Percentiles rank a stretch among this genome's conserved stretches.
Evolutionary conservation across 2,329 filamentous ascomycete genomes (phyloP).

Genomic region (Nannizzia gypsea): DNA sequence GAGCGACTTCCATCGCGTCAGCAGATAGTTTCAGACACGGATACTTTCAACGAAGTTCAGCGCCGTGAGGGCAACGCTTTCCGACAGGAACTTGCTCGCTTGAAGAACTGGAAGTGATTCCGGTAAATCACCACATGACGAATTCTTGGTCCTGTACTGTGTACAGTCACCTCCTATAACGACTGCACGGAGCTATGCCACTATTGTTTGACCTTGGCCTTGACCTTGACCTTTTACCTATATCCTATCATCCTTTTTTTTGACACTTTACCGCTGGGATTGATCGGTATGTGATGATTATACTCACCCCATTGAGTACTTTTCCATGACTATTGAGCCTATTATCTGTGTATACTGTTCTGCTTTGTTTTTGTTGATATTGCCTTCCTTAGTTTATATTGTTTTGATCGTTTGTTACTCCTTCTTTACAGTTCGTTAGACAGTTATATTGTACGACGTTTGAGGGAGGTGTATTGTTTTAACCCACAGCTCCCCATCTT

Average conservation of each 20-base stretch:
- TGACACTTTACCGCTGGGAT: background rate
- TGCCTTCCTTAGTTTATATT: background rate
- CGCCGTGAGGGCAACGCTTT: conserved; percentile 24
- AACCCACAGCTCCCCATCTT: background rate
- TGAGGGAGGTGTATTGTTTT: background rate
- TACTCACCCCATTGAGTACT: background rate
- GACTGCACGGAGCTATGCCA: background rate
- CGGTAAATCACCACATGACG: background rate
- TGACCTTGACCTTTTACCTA: background rate
- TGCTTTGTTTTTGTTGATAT: background rate
- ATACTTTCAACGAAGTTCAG: conserved; percentile 22
- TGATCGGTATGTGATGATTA: background rate
- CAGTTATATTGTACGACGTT: background rate
- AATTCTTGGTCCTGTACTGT: background rate
- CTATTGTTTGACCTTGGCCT: no score
- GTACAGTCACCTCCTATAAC: background rate
- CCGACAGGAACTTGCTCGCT: conserved; percentile 26
- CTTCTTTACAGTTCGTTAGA: background rate
- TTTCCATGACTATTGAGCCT: background rate
- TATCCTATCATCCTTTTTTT: background rate
- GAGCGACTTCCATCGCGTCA: conserved; percentile 10
- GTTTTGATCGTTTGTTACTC: background rate
- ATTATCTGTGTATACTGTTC: background rate
- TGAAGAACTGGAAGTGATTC: conserved; percentile 25
- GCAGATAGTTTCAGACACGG: conserved; percentile 15